Base-by-base conservation (phyloP, 139 green algal species). In the Limnomonas spitsbergensis region DNA sequence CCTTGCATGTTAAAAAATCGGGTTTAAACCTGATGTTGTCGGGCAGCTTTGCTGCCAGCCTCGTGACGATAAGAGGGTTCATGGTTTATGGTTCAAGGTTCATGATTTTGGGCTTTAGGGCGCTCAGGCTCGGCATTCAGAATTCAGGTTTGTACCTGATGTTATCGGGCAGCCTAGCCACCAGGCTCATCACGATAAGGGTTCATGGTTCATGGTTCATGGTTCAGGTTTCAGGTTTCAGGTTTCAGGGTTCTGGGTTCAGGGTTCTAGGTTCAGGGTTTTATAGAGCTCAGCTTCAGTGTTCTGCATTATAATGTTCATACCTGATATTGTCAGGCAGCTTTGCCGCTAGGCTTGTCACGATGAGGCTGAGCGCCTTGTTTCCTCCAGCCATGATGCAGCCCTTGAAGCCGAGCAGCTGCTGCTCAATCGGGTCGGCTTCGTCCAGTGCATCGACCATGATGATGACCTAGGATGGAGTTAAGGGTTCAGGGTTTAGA, bases 371-470 rank as follows among this genome's bases (percentile, higher is more conserved):
- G 29, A 83, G 6, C 4, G 77, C 35, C 40, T 76, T 76, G 72
- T 83, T 83, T 32, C 72, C 73, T 38, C 79, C 77, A 4, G 68
- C 68, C 68, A 75, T 42, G 20, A 75, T 32, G 9, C 4, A 31
- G 9, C 68, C 68, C 20, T 42, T 7, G 36, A 75, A 75, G 34
- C 32, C 68, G 20, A 31, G 4, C 26, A 35, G 36, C 68, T 75
- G 68, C 24, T 52, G 53, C 4, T 75, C 69, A 4, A 29, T 27
- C 14, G 78, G 78, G 35, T 83, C 78, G 4, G 47, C 78, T 53
- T 83, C 78, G 24, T 83, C 78, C 56, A 83, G 40, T 1, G 69
- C 78, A 39, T 83, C 78, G 4, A 83, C 3, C 38, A 83, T 38
- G 27, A 82, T 40, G 9, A 82, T 53, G 29, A 82, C 52, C n/a